Conservation (phyloP, 257 asterid species). For the Nyctanthes arbortristis region DNA sequence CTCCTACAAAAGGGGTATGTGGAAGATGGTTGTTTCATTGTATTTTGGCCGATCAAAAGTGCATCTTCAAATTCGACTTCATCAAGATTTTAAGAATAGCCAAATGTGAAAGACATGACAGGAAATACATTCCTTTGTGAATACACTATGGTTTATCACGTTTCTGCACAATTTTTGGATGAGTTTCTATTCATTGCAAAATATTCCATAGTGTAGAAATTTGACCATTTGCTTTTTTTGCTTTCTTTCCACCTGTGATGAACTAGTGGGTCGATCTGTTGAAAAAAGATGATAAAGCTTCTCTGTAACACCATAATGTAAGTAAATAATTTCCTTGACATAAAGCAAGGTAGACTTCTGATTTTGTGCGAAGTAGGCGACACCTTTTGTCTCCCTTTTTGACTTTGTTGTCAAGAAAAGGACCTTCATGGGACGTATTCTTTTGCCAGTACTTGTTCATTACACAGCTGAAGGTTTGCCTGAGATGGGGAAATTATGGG, state of each 20-base stretch:
- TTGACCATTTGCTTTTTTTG: slow-evolving; percentile 35
- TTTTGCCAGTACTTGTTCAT: slow-evolving; percentile 19
- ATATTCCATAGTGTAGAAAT: slow-evolving; percentile 29
- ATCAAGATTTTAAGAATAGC: not conserved
- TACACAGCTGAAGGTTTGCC: slow-evolving; percentile 9
- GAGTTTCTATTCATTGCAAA: slow-evolving; percentile 1
- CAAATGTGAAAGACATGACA: not conserved
- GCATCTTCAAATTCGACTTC: not conserved
- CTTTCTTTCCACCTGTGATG: slow-evolving; percentile 41
- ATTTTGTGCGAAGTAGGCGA: slow-evolving; percentile 22
- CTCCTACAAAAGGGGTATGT: not conserved
- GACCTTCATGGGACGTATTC: slow-evolving; percentile 21
- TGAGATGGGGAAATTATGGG: slow-evolving; percentile 61
- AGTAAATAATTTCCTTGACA: slow-evolving; percentile 31
- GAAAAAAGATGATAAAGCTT: slow-evolving; percentile 2
- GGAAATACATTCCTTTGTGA: not conserved
- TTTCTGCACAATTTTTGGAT: slow-evolving; percentile 5
- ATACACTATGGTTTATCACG: not conserved
- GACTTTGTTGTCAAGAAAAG: slow-evolving; percentile 50
- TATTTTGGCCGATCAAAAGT: not conserved
- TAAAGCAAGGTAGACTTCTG: slow-evolving; percentile 39
- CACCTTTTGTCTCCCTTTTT: slow-evolving; percentile 27
- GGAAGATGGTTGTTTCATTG: not conserved
- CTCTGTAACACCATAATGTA: not conserved
- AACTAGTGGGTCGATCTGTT: slow-evolving; percentile 26